Base-by-base conservation (phyloP, 345 rosid species). In the Brassica carinata region DNA sequence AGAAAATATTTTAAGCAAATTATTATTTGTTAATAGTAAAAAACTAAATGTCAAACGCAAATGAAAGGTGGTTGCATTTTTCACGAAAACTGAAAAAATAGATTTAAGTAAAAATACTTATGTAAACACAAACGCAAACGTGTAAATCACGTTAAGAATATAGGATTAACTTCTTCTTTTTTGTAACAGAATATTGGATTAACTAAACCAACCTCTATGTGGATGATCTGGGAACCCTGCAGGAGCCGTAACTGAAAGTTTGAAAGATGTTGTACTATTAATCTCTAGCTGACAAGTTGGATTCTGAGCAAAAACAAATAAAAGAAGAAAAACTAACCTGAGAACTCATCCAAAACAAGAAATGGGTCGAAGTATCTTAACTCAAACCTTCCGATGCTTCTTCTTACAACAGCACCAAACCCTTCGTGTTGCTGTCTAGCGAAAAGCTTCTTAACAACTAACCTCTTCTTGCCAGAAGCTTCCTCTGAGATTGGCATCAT, bases 221-320 rank as follows among this genome's bases (percentile, higher is more conserved):
- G 98, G 98, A 83, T 94, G 98, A 83, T 94, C 98, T 64, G 94
- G 97, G 81, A 94, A 94, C 64, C 98, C 98, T 64, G 94, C 87
- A 27, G 97, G 97, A 58, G 94, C 89, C 65, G 93, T 86, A 31
- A 88, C 98, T 92, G 91, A 8, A 85, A 69, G 4, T 67, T 9
- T 55, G 0, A n/a, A 38, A 38, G 1, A 61, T 30, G 2, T 67
- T n/a, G 1, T 14, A 4, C 2, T 14, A 63, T 59, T 69, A 48
- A 68, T 33, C 19, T 62, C 8, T 23, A 23, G 26, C 26, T 26
- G 3, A 75, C 5, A 74, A 63, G 8, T 33, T 69, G 4, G 59
- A 63, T 68, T 80, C 8, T 14, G 7, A 48, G 17, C 23, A 51
- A 63, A 7, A 71, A 64, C 77, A 31, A 27, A 64, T 8, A 75